A percentile compares a stretch with the other conserved stretches of the same genome.
These are phyloP conservation scores for Oryza glumipatula DNA, from an alignment of 176 grass and related monocot species.

Conservation along the genomic window DNA sequence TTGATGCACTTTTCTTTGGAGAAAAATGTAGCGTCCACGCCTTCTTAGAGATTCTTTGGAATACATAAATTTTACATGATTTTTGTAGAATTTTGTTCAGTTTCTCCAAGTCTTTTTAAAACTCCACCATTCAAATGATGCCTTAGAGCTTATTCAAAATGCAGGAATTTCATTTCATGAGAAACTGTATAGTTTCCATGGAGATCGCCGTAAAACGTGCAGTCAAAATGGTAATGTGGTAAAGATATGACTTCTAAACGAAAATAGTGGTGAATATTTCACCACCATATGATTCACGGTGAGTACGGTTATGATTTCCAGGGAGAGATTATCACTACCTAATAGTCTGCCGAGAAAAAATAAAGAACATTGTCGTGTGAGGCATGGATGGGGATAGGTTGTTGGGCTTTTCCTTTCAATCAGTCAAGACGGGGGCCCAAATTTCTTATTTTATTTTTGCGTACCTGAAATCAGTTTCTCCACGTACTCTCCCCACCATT, in stretches of 20 bases:
- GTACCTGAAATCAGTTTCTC: conserved; percentile 22
- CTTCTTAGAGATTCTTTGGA: neutral
- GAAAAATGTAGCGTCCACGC: neutral
- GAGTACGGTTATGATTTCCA: neutral
- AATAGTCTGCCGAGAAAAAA: neutral
- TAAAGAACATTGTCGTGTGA: neutral
- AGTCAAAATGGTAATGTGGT: neutral
- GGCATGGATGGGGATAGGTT: conserved; percentile 41
- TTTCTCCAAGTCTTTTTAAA: too few relatives aligned
- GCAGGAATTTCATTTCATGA: too few relatives aligned
- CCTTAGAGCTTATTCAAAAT: too few relatives aligned
- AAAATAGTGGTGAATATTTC: neutral
- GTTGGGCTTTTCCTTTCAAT: conserved; percentile 45
- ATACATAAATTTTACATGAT: neutral
- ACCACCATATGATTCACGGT: neutral
- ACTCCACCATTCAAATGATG: too few relatives aligned
- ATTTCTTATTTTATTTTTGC: neutral
- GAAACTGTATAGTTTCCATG: too few relatives aligned
- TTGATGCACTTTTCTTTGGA: neutral
- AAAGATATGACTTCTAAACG: too few relatives aligned
- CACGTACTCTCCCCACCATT: neutral
- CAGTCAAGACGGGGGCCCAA: conserved; percentile 32
- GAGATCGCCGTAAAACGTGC: too few relatives aligned
- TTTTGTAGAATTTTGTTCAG: neutral
- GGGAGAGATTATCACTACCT: neutral